Conservation (phyloP, 768 basidiomycete species). For the Termitomyces sp. region DNA sequence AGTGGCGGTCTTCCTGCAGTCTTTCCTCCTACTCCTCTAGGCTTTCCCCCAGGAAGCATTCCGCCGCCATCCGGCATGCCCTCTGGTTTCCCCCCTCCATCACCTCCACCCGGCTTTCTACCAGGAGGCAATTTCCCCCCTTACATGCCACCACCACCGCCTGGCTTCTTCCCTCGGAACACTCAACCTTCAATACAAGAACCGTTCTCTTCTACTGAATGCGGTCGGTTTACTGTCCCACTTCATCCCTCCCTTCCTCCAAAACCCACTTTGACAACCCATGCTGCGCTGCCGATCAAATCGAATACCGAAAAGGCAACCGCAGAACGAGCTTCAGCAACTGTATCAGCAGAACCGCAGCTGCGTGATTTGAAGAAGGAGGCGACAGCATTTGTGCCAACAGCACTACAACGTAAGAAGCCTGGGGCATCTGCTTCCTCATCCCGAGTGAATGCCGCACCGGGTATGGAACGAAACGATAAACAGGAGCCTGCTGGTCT, state of each 20-base stretch:
- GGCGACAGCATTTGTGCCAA: slow-evolving; percentile 86
- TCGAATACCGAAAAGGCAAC: slow-evolving; percentile 23
- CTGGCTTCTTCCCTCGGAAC: slow-evolving; percentile 60
- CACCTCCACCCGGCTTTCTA: slow-evolving; percentile 18
- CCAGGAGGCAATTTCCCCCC: slow-evolving; percentile 21
- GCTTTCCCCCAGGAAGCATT: slow-evolving; percentile 17
- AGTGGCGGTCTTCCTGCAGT: neutral
- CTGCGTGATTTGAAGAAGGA: slow-evolving; percentile 94
- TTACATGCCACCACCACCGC: slow-evolving; percentile 43
- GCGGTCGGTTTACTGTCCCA: slow-evolving; percentile 27
- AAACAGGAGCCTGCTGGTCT: slow-evolving; percentile 22
- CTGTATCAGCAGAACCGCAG: slow-evolving; percentile 79
- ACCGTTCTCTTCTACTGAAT: slow-evolving; percentile 64
- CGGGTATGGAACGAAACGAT: slow-evolving; percentile 36
- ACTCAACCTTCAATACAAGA: slow-evolving; percentile 59
- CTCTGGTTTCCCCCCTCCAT: slow-evolving; percentile 20
- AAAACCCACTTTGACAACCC: slow-evolving; percentile 27
- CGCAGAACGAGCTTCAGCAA: slow-evolving; percentile 47
- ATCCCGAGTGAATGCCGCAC: slow-evolving; percentile 59
- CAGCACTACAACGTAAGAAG: slow-evolving; percentile 74
- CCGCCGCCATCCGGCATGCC: slow-evolving; percentile 17
- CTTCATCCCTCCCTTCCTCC: slow-evolving; percentile 38
- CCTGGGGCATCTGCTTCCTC: slow-evolving; percentile 25
- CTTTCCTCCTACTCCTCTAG: slow-evolving; percentile 12
- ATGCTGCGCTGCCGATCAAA: slow-evolving; percentile 26